Base-by-base conservation (phyloP, 176 grass and related monocot genomes). In the Panicum miliaceum region DNA sequence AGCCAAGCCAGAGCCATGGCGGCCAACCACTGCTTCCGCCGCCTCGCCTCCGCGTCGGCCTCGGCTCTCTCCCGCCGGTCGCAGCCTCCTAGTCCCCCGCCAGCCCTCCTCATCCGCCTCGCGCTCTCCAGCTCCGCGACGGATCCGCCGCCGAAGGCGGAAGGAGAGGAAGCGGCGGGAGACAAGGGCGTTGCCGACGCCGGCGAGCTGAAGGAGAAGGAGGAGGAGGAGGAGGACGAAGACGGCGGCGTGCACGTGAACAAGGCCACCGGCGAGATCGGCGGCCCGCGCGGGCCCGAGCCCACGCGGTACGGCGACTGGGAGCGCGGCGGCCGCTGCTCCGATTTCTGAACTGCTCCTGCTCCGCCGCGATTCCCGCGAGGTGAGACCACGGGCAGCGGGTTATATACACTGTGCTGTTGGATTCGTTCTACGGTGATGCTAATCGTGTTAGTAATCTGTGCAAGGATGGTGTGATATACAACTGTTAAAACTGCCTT, bases 301-400 rank as follows among this genome's bases (percentile, higher is more conserved):
- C 92, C 95, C 12, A 95, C 95, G 42, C 80, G 90, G 22, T 94
- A 94, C 79, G 95, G 90, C 74, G 95, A 98, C 76, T 98, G 95
- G 95, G 91, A 93, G 76, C 79, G 86, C 68, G 84, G 86, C 65
- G 89, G 95, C 60, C 92, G 92, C 35, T 98, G 95, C 87, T 98
- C 92, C 27, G 95, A 98, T 48, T 98, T 98, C 87, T 95, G 85
- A 95, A 27, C 71, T 4, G 20, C 32, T 18, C 4, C 45, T 43
- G 29, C 29, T 32, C 12, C 32, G 43, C 19, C 46, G 19, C 12
- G 3, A 6, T 2, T 27, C 43, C 42, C 9, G 56, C 26, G 25
- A 66, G 77, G 45, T 80, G 78, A 80, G 6, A 16, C 0, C 14
- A 8, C 29, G 6, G 0, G 18, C 8, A 34, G 10, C 22, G 5